These are phyloP conservation scores for Candida chilensis DNA, from an alignment of 805 yeast genomes.

Conservation along the genomic window DNA sequence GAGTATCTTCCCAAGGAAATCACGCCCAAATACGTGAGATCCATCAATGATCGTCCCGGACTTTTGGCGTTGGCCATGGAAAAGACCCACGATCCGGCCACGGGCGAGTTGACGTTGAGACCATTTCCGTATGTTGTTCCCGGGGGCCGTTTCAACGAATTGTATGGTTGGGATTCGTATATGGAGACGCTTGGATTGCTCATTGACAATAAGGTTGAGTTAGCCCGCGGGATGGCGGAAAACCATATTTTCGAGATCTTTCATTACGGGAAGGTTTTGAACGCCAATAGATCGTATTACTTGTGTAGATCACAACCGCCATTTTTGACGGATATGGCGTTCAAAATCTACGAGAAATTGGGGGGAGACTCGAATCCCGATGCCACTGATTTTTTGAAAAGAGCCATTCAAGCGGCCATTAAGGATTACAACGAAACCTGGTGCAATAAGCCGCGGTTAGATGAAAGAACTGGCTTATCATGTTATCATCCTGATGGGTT, in stretches of 20 bases:
- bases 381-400: conserved; percentile 51
- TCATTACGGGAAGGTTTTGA: conserved; percentile 86
- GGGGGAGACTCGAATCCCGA: conserved; percentile 35
- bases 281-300: conserved; percentile 90
- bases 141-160: conserved; percentile 94
- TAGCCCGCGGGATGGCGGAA: conserved; percentile 86
- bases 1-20: conserved; percentile 68
- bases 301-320: conserved; percentile 95
- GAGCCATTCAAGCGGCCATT: conserved; percentile 72
- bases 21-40: conserved; percentile 68
- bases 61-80: conserved; percentile 72
- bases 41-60: conserved; percentile 79
- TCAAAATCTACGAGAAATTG: conserved; percentile 54
- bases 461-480: conserved; percentile 67
- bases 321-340: conserved; percentile 86
- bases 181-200: conserved; percentile 82
- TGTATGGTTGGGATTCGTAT: conserved; percentile 98
- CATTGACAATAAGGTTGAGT: conserved; percentile 50
- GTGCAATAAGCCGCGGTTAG: conserved; percentile 68
- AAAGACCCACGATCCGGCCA: conserved; percentile 34
- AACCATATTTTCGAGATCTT: conserved; percentile 86
- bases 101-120: conserved; percentile 38
- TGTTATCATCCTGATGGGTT: conserved; percentile 84
- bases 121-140: conserved; percentile 91
- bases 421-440: conserved; percentile 80